These are phyloP conservation scores for Citrus glauca DNA, from an alignment of 345 rosid species.

Conservation along the genomic window DNA sequence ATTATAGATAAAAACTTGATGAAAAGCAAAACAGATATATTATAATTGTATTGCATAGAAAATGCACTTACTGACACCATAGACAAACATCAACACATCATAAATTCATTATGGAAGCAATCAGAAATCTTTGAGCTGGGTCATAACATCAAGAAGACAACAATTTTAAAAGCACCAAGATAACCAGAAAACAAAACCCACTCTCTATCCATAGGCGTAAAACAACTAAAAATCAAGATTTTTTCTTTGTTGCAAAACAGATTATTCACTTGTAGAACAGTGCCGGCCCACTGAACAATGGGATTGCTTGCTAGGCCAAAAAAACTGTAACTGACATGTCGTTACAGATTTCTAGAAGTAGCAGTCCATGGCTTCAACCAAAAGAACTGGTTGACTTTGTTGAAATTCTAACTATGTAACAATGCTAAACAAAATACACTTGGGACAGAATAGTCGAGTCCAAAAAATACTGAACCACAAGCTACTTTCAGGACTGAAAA, in stretches of 20 bases:
- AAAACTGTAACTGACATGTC: background rate
- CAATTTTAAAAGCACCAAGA: background rate
- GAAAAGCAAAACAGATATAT: background rate
- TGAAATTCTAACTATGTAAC: background rate
- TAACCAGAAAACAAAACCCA: background rate
- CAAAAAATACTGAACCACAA: background rate
- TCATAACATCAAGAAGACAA: background rate
- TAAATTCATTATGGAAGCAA: background rate
- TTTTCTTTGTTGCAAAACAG: background rate
- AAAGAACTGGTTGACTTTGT: background rate
- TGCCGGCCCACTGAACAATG: background rate
- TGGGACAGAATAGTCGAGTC: background rate
- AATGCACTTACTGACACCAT: background rate
- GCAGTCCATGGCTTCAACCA: background rate
- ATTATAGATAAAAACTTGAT: constrained; percentile 1
- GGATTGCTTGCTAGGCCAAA: background rate
- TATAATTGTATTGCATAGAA: background rate
- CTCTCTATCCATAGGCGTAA: background rate
- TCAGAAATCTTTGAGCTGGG: background rate
- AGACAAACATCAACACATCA: background rate
- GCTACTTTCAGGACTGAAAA: background rate
- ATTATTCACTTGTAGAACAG: background rate
- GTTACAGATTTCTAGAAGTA: background rate
- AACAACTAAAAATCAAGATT: background rate
- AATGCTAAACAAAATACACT: background rate